Base-by-base conservation (phyloP, 2,329 filamentous ascomycete species). In the Exophiala aquamarina region DNA sequence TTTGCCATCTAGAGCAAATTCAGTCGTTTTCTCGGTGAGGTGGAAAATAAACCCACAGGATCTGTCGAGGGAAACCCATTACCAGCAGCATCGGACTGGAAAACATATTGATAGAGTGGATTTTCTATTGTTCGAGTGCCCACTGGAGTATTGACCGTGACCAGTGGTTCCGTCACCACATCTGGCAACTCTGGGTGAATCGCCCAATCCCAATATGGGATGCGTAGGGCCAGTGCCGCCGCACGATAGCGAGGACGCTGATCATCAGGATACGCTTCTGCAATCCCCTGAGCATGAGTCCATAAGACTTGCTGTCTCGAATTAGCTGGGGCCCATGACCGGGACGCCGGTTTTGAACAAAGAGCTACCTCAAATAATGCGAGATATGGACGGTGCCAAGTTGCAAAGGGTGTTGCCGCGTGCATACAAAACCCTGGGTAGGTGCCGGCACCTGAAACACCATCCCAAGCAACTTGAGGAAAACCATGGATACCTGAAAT, bases 371-470 rank as follows among this genome's bases (percentile, higher is more conserved):
- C 75, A 54, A 71, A 82, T 8, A 85, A 67, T 8, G 79, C 72
- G 45, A 93, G 72, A 65, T 92, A 94, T 1, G 88, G 86, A 40
- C 89, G 80, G 72, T 95, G 89, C 89, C 89, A 94, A 31, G 83
- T 78, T 31, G 85, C 81, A 63, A 95, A 93, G 13, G 93, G 70
- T 32, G 84, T 81, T 1, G 86, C 87, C 18, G 76, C 79, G 66
- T 95, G 89, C 11, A 81, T 80, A 64, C 89, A 94, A 64, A 90
- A 94, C 40, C 88, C 89, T 13, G 77, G 73, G 31, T 73, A 69
- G 2, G 28, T 29, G 18, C 78, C 79, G 2, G 35, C 33, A 1
- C 56, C 57, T 13, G 15, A 55, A 1, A 71, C 76, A 15, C 67
- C 71, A 60, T 83, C 77, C 80, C 81, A 86, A 2, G 75, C 60